phyloP scores from a whole-genome alignment of 2,329 filamentous ascomycete genomes.

The Hypoxylon sp. region DNA sequence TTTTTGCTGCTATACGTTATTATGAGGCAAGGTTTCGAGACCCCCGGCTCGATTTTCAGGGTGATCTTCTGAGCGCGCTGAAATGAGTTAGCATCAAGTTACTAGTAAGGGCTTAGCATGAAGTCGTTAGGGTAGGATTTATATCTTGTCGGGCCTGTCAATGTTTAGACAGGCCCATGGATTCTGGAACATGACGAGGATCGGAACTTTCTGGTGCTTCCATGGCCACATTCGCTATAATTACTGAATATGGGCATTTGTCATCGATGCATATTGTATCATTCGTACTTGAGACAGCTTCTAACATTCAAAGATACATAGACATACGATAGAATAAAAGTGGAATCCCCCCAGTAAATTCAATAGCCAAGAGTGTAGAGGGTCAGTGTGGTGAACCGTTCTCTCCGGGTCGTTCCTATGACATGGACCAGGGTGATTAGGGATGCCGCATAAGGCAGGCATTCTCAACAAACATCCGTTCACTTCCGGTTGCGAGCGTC shows the following conservation, averaged over 20 bases:
- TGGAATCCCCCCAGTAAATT: background rate
- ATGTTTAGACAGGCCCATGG: background rate
- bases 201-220: background rate
- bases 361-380: background rate
- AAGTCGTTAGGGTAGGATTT: background rate
- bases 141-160: background rate
- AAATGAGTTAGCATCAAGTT: background rate
- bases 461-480: conserved; percentile 2
- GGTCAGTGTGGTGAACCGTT: background rate
- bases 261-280: background rate
- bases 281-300: background rate
- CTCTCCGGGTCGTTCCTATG: background rate
- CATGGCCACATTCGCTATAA: background rate
- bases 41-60: conserved; percentile 9
- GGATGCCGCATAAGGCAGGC: conserved; percentile 2
- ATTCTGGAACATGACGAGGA: background rate
- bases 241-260: background rate
- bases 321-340: background rate
- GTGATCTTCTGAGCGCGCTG: background rate
- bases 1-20: background rate
- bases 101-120: conserved; percentile 1
- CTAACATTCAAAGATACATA: background rate
- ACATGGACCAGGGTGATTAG: background rate
- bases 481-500: conserved; percentile 3
- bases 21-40: conserved; percentile 5